These are phyloP conservation scores for Flaveria floridana DNA, from an alignment of 140 eudicot species.

Conservation along the genomic window DNA sequence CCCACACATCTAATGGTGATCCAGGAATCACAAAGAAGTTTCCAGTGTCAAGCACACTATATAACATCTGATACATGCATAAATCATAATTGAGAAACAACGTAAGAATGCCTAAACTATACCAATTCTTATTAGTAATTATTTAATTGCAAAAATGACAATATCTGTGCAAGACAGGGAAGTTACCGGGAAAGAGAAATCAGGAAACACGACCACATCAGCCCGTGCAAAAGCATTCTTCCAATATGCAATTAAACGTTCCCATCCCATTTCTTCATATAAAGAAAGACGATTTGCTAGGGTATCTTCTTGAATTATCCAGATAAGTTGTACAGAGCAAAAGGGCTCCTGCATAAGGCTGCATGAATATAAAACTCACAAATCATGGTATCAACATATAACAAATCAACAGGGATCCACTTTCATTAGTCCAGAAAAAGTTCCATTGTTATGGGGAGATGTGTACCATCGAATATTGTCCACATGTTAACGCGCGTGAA, in stretches of 20 bases:
- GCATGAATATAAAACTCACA: conserved; percentile 81
- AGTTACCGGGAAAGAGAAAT: conserved; percentile 74
- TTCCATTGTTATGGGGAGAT: not conserved
- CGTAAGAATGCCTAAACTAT: conserved; percentile 23
- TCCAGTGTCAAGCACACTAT: conserved; percentile 95
- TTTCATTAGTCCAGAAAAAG: conserved; percentile 8
- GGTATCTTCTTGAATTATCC: conserved; percentile 87
- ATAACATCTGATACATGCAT: conserved; percentile 79
- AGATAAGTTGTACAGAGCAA: conserved; percentile 89
- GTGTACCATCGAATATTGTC: conserved; percentile 12
- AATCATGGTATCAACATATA: conserved; percentile 41
- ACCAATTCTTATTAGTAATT: not conserved
- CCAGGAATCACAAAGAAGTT: conserved; percentile 99
- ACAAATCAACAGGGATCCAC: conserved; percentile 10
- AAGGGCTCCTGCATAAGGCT: conserved; percentile 99
- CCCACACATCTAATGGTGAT: conserved; percentile 94
- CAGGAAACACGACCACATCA: conserved; percentile 80
- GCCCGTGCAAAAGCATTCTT: conserved; percentile 68
- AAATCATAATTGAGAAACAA: conserved; percentile 41
- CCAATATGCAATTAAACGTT: conserved; percentile 69
- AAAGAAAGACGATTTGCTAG: conserved; percentile 77
- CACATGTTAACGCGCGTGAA: not conserved
- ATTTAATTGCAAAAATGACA: not conserved
- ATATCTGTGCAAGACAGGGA: not conserved
- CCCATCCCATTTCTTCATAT: conserved; percentile 61